These are phyloP conservation scores for Raphidocelis subcapitata DNA, from an alignment of 139 green algal genomes.

Conservation along the genomic window DNA sequence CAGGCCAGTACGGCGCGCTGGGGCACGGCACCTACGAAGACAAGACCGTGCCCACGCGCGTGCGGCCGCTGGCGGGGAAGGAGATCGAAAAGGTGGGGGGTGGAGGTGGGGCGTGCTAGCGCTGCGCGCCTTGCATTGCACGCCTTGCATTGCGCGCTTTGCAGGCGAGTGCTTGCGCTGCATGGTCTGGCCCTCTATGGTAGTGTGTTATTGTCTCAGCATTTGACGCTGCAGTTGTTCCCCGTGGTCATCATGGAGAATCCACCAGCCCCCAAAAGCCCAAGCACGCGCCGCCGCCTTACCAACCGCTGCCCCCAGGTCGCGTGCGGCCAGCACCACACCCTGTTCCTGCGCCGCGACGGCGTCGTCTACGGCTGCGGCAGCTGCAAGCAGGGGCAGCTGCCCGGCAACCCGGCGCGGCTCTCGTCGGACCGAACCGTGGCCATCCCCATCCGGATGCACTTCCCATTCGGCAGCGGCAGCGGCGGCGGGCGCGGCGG, in stretches of 20 bases:
- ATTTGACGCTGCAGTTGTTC: too few species aligned
- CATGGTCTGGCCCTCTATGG: too few species aligned
- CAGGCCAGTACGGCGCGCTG: conserved; percentile 22
- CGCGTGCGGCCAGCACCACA: conserved; percentile 60
- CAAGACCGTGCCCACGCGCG: conserved; percentile 27
- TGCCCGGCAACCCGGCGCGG: conserved; percentile 30
- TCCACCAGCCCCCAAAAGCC: too few species aligned
- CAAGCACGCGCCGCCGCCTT: too few species aligned
- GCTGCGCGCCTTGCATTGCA: too few species aligned
- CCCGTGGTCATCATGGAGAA: too few species aligned
- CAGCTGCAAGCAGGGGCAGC: conserved; percentile 51
- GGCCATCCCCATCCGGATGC: conserved; percentile 31
- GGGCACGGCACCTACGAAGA: conserved; percentile 33
- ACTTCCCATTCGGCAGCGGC: conserved; percentile 26
- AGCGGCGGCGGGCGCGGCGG: conserved; percentile 3
- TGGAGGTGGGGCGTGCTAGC: too few species aligned
- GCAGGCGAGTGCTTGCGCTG: too few species aligned
- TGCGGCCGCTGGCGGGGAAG: conserved; percentile 28
- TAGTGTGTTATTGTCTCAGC: too few species aligned
- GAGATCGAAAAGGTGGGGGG: conserved; percentile 52
- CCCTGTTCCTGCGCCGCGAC: conserved; percentile 67
- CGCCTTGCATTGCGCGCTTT: too few species aligned
- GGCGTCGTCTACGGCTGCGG: conserved; percentile 70
- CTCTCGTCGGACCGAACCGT: conserved; percentile 31
- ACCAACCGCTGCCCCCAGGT: too few species aligned